Evolutionary conservation across 2,329 filamentous ascomycete species (phyloP), one percentile per base, ranked within the genome.

Genomic region (Trichoderma sp.): DNA sequence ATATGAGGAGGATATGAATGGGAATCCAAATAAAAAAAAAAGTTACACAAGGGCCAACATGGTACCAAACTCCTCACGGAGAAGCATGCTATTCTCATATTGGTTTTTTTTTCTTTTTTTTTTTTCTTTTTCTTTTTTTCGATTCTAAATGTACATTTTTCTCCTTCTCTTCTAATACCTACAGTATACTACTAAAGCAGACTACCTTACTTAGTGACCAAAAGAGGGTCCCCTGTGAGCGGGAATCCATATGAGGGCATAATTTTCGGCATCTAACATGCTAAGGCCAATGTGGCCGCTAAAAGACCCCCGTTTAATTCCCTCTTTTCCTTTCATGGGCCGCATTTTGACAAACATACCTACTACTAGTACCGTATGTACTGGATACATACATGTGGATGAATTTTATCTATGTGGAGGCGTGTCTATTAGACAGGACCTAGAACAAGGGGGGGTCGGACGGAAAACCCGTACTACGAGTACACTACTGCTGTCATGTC

Each of bases 241-340:
- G n/a, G 52, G 63, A 34, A 37, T 26, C 63, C 54, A 32, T 49
- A 66, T 66, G 63, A 32, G 54, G 63, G 46, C 39, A 66, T 59
- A 66, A 59, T 58, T 59, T 66, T 66, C 63, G 54, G 54, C 54
- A 66, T 66, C 37, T 66, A 66, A 55, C 37, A 58, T 66, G 37
- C 54, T 59, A 24, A 11, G 32, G 43, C 39, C 56, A 26, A 26
- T 26, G 49, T 56, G 28, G 52, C 30, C 52, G 28, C 51, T 37
- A 58, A 59, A 28, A 32, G 32, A 32, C 63, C 54, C 63, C 28
- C 37, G n/a, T 37, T 56, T 66, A 55, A 55, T 46, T 28, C 32
- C 43, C 54, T 58, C 54, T 34, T 26, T 16, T 37, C 26, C n/a
- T 30, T 28, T 65, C 51, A 56, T 49, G 63, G 63, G 18, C 63